Base-by-base conservation (phyloP, 2,329 filamentous ascomycete species). In the Fusarium sulawesiense region DNA sequence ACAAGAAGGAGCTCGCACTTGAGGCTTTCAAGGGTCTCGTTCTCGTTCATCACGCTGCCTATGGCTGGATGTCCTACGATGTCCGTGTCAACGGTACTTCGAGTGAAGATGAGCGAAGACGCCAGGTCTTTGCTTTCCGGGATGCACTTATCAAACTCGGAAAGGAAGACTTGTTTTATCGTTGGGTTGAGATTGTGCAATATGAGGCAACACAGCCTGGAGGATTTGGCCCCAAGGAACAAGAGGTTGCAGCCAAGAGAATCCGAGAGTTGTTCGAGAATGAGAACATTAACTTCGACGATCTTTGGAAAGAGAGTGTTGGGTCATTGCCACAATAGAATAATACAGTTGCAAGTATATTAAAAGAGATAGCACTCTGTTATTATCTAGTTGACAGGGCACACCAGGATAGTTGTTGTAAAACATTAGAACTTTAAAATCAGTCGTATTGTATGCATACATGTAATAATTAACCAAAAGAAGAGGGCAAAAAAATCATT, bases 141-240 rank as follows among this genome's bases (percentile, higher is more conserved):
- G 91, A 96, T 45, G 89, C 89, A 21, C 84, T 98, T 72, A 86
- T 87, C 2, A 86, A 86, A 4, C 85, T 96, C 79, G 93, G 92
- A 45, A 97, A 97, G 80, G 94, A 97, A 79, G 89, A 92, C 69
- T 79, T 98, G 56, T 98, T 98, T 82, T 97, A 92, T 82, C 89
- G 91, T 58, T 97, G 94, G 93, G 92, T 97, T 50, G 94, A 98
- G 82, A 87, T 97, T 76, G 90, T 98, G 51, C 94, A 98, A 81
- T 97, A 89, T 75, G 94, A 97, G 81, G 91, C 92, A 44, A 91
- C 89, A 37, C 87, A 88, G 71, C 92, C 93, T 0, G 93, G 91
- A 20, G 93, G 92, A 0, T 97, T 97, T 76, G 92, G 91, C 2
- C 82, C 85, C 0, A 91, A 94, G 76, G 87, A 89, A 75, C 93